phyloP scores from a whole-genome alignment of 768 basidiomycete genomes.

The Ramaria rubella region DNA sequence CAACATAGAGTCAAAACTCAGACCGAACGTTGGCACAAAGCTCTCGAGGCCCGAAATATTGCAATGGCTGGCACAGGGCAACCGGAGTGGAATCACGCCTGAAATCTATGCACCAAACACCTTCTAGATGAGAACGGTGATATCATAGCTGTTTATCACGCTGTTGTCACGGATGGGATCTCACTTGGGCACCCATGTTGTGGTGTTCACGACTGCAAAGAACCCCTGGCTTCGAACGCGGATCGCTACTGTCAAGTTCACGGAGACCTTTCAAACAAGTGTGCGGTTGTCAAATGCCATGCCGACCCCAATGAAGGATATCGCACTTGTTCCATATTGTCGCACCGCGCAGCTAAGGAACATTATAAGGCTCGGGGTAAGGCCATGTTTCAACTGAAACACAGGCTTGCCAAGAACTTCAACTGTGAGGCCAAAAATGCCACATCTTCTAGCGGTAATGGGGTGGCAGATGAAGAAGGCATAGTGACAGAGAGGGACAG shows the following conservation, averaged over 20 bases:
- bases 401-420: constrained; percentile 18
- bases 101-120: constrained; percentile 22
- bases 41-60: background rate
- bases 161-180: constrained; percentile 27
- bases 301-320: constrained; percentile 1
- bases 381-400: constrained; percentile 28
- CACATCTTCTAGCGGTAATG: too few relatives aligned
- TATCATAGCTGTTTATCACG: constrained; percentile 6
- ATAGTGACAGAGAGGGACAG: constrained; percentile 6
- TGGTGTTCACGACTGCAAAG: constrained; percentile 23
- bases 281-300: constrained; percentile 11
- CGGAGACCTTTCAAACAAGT: background rate
- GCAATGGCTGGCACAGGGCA: constrained; percentile 26
- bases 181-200: constrained; percentile 29
- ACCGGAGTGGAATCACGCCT: constrained; percentile 29
- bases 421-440: constrained; percentile 5
- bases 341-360: constrained; percentile 21
- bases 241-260: background rate
- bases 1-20: background rate
- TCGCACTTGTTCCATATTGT: constrained; percentile 17
- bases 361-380: constrained; percentile 14
- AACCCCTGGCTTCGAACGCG: constrained; percentile 11
- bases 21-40: background rate
- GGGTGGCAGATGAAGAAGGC: too few relatives aligned
- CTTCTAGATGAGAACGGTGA: constrained; percentile 12